phyloP scores from a whole-genome alignment of 1,284 basidiomycete genomes.

The Pascua sp. region DNA sequence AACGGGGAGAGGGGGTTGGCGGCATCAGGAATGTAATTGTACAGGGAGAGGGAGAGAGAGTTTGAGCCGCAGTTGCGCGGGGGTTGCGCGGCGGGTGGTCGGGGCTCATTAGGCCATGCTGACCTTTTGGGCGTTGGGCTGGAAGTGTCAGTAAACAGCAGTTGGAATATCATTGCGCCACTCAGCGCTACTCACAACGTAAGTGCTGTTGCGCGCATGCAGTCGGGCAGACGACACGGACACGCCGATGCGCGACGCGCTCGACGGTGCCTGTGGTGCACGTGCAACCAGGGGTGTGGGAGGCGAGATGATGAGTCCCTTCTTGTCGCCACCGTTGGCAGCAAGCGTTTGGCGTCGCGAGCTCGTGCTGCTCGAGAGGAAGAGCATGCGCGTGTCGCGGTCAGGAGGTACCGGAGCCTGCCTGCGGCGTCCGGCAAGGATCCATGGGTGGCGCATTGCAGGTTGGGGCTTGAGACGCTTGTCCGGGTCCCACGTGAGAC shows the following conservation, averaged over 20 bases:
- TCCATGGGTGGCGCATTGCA: constrained; percentile 87
- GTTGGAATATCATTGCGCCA: background rate
- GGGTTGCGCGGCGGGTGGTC: background rate
- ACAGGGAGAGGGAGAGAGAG: too few species aligned
- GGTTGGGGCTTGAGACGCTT: constrained; percentile 89
- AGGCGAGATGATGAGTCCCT: constrained; percentile 37
- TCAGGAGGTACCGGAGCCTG: constrained; percentile 17
- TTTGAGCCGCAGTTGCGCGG: background rate
- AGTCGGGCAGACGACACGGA: constrained; percentile 17
- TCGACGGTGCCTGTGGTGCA: constrained; percentile 13
- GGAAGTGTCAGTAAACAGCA: background rate
- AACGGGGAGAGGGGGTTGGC: too few species aligned
- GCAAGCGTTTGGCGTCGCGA: constrained; percentile 7
- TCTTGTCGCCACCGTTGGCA: constrained; percentile 15
- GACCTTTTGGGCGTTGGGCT: constrained; percentile 23
- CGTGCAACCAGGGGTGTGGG: constrained; percentile 45
- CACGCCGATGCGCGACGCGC: constrained; percentile 22
- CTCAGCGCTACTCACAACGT: constrained; percentile 20
- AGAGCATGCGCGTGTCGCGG: constrained; percentile 11
- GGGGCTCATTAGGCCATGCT: constrained; percentile 13
- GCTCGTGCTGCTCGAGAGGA: constrained; percentile 8
- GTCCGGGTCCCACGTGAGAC: constrained; percentile 97
- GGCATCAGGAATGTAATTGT: too few species aligned
- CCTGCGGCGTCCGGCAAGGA: constrained; percentile 61
- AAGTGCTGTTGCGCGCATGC: constrained; percentile 21